phyloP scores from a whole-genome alignment of 306 rosid genomes.

The Quercus aquifolioides region DNA sequence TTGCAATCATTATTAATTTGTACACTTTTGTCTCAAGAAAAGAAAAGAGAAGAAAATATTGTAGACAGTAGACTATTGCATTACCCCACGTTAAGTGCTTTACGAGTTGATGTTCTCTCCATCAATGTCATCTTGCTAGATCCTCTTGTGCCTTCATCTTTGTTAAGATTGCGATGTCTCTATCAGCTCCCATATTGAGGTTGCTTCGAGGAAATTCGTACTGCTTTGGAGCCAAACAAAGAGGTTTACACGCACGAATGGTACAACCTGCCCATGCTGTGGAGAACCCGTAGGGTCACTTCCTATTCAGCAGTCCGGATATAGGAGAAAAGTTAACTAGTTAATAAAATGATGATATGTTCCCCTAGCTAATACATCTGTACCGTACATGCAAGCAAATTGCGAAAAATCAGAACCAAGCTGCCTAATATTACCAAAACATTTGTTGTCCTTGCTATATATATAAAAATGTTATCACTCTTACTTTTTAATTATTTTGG shows the following conservation, averaged over 20 bases:
- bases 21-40: too few relatives aligned
- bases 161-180: neutral
- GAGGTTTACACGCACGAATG: neutral
- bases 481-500: neutral
- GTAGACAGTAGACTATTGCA: too few relatives aligned
- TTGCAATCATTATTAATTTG: too few relatives aligned
- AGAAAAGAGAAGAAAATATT: too few relatives aligned
- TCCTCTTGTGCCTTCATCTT: too few relatives aligned
- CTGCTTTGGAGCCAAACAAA: neutral
- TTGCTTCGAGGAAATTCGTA: conserved; percentile 26
- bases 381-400: too few relatives aligned
- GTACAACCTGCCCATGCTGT: too few relatives aligned
- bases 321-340: neutral
- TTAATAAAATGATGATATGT: neutral
- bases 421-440: neutral
- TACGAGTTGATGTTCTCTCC: too few relatives aligned
- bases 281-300: neutral
- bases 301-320: neutral
- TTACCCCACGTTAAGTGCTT: too few relatives aligned
- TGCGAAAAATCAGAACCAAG: neutral
- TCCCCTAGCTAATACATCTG: too few relatives aligned
- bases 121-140: too few relatives aligned
- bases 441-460: neutral
- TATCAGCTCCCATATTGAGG: neutral
- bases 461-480: neutral